Evolutionary conservation across 1,139 yeast species (phyloP).

Genomic region (Candida sanyaensis): DNA sequence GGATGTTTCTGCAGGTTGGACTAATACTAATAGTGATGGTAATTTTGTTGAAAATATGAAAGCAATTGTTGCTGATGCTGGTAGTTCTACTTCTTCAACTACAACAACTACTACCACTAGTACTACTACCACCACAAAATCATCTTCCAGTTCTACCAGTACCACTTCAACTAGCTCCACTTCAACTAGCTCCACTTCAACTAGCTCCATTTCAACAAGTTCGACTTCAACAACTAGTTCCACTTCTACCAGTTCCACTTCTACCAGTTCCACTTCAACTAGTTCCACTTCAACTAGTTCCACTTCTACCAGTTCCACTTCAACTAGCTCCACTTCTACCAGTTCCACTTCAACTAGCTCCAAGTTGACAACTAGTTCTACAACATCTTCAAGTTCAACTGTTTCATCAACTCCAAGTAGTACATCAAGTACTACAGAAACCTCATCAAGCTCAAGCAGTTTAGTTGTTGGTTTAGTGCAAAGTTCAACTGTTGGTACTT

Average conservation of each 20-base stretch:
- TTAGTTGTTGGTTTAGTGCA: conserved; percentile 4
- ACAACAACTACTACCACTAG: conserved; percentile 10
- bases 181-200: conserved; percentile 10
- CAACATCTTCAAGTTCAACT: not conserved
- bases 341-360: conserved; percentile 11
- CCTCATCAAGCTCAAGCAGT: not conserved
- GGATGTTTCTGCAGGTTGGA: conserved; percentile 85
- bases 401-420: not conserved
- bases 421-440: too few relatives aligned
- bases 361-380: conserved; percentile 1
- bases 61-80: conserved; percentile 17
- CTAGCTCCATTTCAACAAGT: conserved; percentile 7
- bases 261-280: conserved; percentile 7
- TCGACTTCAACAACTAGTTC: conserved; percentile 4
- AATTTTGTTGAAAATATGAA: conserved; percentile 47
- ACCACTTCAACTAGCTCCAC: conserved; percentile 9
- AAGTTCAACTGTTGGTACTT: conserved; percentile 6
- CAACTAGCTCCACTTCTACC: conserved; percentile 11
- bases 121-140: conserved; percentile 8
- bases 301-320: conserved; percentile 2
- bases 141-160: conserved; percentile 13
- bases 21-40: conserved; percentile 50
- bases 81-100: conserved; percentile 11
- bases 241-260: conserved; percentile 2
- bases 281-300: conserved; percentile 6